These are phyloP conservation scores for Przewalskia tangutica DNA, from an alignment of 257 asterid genomes.

Conservation along the genomic window DNA sequence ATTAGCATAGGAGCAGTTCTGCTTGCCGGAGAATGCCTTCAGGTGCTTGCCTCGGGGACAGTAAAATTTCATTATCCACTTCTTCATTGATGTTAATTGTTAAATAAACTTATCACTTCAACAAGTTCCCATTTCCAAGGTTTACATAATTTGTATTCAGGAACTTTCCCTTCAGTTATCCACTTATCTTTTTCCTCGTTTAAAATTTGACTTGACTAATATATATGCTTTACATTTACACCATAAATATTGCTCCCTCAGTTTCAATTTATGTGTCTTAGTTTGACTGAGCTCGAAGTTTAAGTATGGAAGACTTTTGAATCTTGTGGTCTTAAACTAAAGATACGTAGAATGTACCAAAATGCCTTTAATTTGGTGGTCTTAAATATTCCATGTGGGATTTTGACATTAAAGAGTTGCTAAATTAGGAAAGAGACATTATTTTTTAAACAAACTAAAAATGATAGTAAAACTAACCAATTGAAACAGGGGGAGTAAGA, in stretches of 20 bases:
- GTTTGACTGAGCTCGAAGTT: too few species aligned
- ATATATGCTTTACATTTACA: neutral
- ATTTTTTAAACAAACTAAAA: too few species aligned
- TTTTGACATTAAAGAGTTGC: too few species aligned
- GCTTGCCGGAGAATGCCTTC: constrained; percentile 88
- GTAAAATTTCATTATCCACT: neutral
- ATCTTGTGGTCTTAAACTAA: too few species aligned
- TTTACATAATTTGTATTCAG: neutral
- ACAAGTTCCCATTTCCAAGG: neutral
- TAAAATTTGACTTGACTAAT: neutral
- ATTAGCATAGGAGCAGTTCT: constrained; percentile 75
- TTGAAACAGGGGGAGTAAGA: neutral
- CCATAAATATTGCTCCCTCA: neutral
- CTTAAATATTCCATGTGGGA: too few species aligned
- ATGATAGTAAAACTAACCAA: too few species aligned
- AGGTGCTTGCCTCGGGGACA: constrained; percentile 33
- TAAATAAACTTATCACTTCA: neutral
- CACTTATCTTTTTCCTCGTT: neutral
- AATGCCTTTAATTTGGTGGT: too few species aligned
- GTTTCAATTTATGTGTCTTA: too few species aligned
- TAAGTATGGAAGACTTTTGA: too few species aligned
- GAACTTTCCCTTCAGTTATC: neutral
- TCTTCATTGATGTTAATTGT: neutral
- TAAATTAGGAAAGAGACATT: too few species aligned
- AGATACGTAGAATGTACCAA: too few species aligned